phyloP scores from a whole-genome alignment of 2,329 filamentous ascomycete genomes.

The Trichoderma simmonsii region DNA sequence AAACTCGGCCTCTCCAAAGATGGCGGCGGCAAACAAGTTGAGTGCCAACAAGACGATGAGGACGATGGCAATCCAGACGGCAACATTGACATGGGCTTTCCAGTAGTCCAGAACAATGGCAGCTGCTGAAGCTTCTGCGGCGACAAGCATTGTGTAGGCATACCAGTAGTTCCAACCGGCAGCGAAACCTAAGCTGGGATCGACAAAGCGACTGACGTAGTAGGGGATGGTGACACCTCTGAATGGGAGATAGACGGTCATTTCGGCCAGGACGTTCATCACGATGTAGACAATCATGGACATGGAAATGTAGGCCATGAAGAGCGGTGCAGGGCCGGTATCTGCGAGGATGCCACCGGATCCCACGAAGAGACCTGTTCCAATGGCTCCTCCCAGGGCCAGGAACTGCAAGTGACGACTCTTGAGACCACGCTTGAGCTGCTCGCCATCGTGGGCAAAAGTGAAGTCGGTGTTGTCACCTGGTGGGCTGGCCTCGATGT shows the following conservation, averaged over 20 bases:
- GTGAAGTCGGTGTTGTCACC: conserved; percentile 32
- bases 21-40: conserved; percentile 55
- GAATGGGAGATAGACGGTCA: conserved; percentile 53
- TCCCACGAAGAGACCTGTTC: conserved; percentile 63
- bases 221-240: conserved; percentile 57
- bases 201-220: conserved; percentile 54
- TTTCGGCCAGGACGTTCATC: conserved; percentile 55
- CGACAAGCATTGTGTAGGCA: conserved; percentile 56
- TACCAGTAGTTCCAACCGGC: conserved; percentile 63
- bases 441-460: conserved; percentile 39
- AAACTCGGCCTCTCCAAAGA: conserved; percentile 62
- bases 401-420: conserved; percentile 60
- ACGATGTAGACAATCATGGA: conserved; percentile 52
- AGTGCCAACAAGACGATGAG: conserved; percentile 51
- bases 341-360: conserved; percentile 54
- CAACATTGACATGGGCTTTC: conserved; percentile 49
- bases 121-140: conserved; percentile 56
- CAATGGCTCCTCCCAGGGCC: conserved; percentile 56
- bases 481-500: conserved; percentile 27
- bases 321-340: conserved; percentile 62
- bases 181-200: conserved; percentile 55
- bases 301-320: conserved; percentile 65
- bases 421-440: conserved; percentile 56
- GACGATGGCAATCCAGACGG: conserved; percentile 59
- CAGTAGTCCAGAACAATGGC: conserved; percentile 60